A percentile compares a stretch with the other conserved stretches of the same genome.
Evolutionary conservation across 2,329 filamentous ascomycete species (phyloP).

Genomic region (Verticillium klebahnii): DNA sequence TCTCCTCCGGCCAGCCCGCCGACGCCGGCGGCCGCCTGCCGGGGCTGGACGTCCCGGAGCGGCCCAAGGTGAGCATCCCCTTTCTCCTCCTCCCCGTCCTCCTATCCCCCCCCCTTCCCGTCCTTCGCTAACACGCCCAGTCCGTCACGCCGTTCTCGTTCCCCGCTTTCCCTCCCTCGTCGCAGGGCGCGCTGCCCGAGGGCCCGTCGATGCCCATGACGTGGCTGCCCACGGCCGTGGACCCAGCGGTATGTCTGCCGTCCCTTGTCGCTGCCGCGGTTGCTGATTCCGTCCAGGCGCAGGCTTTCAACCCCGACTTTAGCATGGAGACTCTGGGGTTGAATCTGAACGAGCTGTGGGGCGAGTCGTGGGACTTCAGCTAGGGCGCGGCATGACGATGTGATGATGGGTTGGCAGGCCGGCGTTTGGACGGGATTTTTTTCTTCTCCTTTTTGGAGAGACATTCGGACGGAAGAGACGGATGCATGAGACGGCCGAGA

Average conservation of each 20-base stretch:
- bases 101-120: too few species aligned
- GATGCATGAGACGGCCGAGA: neutral
- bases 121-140: conserved; percentile 18
- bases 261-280: neutral
- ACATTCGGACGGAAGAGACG: neutral
- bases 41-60: conserved; percentile 29
- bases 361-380: conserved; percentile 41
- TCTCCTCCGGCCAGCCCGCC: conserved; percentile 22
- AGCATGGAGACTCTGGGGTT: conserved; percentile 49
- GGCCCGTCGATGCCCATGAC: conserved; percentile 22
- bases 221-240: conserved; percentile 23
- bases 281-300: conserved; percentile 18
- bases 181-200: conserved; percentile 6
- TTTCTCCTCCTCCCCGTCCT: too few species aligned
- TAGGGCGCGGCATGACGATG: neutral
- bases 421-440: neutral
- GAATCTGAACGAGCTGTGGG: conserved; percentile 53
- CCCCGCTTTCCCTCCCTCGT: conserved; percentile 13
- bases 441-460: neutral
- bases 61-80: conserved; percentile 31
- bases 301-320: conserved; percentile 45
- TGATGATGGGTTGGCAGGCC: neutral
- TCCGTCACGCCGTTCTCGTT: conserved; percentile 37
- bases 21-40: conserved; percentile 18
- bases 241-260: conserved; percentile 16